Evolutionary conservation across 495 filamentous ascomycete species (phyloP).

Genomic region (Lasiosphaeria hispida): DNA sequence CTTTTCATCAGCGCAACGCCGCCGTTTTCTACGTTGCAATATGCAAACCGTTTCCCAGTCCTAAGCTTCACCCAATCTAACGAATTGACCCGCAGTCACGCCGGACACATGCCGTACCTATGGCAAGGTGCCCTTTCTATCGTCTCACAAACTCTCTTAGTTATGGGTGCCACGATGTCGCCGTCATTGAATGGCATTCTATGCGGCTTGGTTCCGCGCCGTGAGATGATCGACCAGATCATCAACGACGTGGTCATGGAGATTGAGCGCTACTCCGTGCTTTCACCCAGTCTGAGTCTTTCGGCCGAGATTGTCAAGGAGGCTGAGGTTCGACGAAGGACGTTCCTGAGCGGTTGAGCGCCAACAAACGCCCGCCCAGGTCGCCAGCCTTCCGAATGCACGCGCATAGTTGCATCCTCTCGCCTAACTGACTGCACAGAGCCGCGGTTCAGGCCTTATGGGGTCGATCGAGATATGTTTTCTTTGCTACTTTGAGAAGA

Average conservation of each 20-base stretch:
- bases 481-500: neutral
- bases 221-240: slow-evolving; percentile 65
- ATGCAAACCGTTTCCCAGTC: slow-evolving; percentile 21
- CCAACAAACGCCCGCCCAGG: neutral
- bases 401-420: slow-evolving; percentile 12
- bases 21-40: slow-evolving; percentile 14
- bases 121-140: slow-evolving; percentile 83
- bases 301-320: slow-evolving; percentile 77
- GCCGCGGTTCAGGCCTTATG: slow-evolving; percentile 28
- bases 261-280: slow-evolving; percentile 67
- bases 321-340: slow-evolving; percentile 65
- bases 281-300: slow-evolving; percentile 70
- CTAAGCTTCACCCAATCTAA: slow-evolving; percentile 36
- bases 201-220: slow-evolving; percentile 53
- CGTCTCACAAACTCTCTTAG: slow-evolving; percentile 72
- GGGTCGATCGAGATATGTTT: slow-evolving; percentile 15
- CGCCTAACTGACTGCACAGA: neutral
- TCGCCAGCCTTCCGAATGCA: slow-evolving; percentile 10
- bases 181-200: slow-evolving; percentile 65
- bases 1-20: slow-evolving; percentile 17
- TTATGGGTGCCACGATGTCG: slow-evolving; percentile 86
- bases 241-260: slow-evolving; percentile 72
- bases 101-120: slow-evolving; percentile 82
- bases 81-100: slow-evolving; percentile 57
- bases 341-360: slow-evolving; percentile 47